These are phyloP conservation scores for Cutaneotrichosporon spelunceum DNA, from an alignment of 1,284 basidiomycete species.

Conservation along the genomic window DNA sequence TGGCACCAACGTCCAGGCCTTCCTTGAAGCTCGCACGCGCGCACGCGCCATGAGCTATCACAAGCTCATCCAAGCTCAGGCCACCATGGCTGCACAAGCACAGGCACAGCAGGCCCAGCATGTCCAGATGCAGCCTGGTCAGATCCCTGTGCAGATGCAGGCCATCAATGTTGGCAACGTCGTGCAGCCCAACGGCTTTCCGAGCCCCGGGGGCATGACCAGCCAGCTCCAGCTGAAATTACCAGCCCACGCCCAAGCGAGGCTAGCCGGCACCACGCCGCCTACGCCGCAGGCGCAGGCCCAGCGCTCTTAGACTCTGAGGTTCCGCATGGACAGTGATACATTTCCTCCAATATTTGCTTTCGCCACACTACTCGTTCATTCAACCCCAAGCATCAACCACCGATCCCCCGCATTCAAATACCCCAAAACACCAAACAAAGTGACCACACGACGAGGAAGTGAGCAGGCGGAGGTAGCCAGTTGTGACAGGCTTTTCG, in stretches of 20 bases:
- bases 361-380: slow-evolving; percentile 3
- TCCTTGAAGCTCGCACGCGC: slow-evolving; percentile 31
- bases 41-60: slow-evolving; percentile 28
- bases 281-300: slow-evolving; percentile 27
- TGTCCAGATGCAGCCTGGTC: not conserved
- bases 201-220: slow-evolving; percentile 24
- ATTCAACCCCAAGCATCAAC: not conserved
- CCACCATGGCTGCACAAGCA: slow-evolving; percentile 13
- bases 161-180: slow-evolving; percentile 9
- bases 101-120: slow-evolving; percentile 14
- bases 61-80: slow-evolving; percentile 27
- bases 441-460: not conserved
- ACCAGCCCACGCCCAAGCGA: slow-evolving; percentile 43
- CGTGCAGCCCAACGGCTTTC: slow-evolving; percentile 14
- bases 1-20: slow-evolving; percentile 34
- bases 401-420: slow-evolving; percentile 12
- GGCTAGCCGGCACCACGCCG: slow-evolving; percentile 28
- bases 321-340: not conserved
- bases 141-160: slow-evolving; percentile 6
- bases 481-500: not conserved
- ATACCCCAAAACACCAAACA: slow-evolving; percentile 10
- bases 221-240: slow-evolving; percentile 43
- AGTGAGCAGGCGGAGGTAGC: not conserved
- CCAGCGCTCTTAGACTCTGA: slow-evolving; percentile 20
- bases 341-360: not conserved